phyloP scores from a whole-genome alignment of 1,284 basidiomycete species.

The Apiotrichum sp. region DNA sequence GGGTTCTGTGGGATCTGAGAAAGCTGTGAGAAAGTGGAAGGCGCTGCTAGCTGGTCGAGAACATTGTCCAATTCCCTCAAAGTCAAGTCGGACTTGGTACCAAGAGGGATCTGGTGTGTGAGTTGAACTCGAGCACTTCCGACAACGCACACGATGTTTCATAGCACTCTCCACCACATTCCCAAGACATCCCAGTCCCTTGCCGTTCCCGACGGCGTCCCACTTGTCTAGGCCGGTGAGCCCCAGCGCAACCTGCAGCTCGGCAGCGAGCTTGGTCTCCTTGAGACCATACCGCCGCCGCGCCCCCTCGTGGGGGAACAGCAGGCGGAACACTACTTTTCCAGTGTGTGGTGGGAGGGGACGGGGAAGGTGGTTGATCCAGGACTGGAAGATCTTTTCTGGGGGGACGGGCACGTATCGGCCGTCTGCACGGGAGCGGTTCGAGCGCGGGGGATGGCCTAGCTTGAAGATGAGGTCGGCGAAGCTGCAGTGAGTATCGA shows the following conservation, averaged over 20 bases:
- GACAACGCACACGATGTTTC: not conserved
- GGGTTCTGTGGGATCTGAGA: constrained; percentile 19
- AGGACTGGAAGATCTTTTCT: constrained; percentile 33
- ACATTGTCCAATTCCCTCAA: constrained; percentile 56
- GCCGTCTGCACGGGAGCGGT: not conserved
- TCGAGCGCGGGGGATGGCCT: constrained; percentile 27
- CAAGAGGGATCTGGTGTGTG: not conserved
- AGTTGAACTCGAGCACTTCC: not conserved
- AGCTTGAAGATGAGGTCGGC: constrained; percentile 32
- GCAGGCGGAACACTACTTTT: constrained; percentile 56
- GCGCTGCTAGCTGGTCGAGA: constrained; percentile 65
- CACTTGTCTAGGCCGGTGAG: constrained; percentile 51
- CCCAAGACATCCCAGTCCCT: constrained; percentile 62
- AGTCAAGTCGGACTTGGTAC: constrained; percentile 19
- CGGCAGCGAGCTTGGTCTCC: constrained; percentile 58
- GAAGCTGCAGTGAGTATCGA: constrained; percentile 18
- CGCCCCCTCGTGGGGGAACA: constrained; percentile 75
- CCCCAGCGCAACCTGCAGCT: constrained; percentile 54
- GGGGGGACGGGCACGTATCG: constrained; percentile 9
- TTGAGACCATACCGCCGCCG: constrained; percentile 66
- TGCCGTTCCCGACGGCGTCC: constrained; percentile 44
- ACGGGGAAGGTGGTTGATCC: constrained; percentile 26
- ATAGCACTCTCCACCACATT: constrained; percentile 55
- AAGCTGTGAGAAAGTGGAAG: constrained; percentile 57
- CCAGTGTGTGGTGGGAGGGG: constrained; percentile 29